Evolutionary conservation across 2,329 filamentous ascomycete species (phyloP), one percentile per base, ranked within the genome.

Genomic region (Cercospora sp.): DNA sequence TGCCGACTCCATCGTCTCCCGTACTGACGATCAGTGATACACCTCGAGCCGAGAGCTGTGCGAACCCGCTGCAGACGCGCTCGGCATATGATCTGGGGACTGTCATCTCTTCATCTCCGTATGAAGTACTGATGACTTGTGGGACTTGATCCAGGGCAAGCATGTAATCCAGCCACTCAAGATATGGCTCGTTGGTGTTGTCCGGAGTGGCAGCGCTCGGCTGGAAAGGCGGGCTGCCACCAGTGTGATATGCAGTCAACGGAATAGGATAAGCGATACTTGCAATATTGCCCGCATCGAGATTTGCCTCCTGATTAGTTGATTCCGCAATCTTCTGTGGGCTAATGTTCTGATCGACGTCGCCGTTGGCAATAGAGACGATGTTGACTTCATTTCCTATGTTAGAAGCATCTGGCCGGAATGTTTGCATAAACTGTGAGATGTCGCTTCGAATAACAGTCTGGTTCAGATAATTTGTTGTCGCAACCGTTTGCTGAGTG

Each of bases 161-260:
- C 1, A 90, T 76, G 76, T 87, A 86, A 65, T 86, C 82, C 7
- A 91, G 80, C 81, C 86, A 91, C 13, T 83, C 83, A 1, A 91
- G 81, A 77, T 91, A 91, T 0, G 89, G 89, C 79, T 92, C 90
- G 76, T 91, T 92, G 71, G 82, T 83, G 76, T 89, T 84, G 26
- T 70, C 80, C 20, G 82, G 76, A 60, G 79, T 80, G 74, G 71
- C 81, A 12, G 81, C 72, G 48, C 87, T 82, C 0, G 86, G 82
- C 10, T 81, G 78, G 74, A 85, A 85, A 1, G 84, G 85, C 57
- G 83, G 87, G 23, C 78, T 79, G 18, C 89, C 89, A 23, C 83
- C 88, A 1, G 87, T 89, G 60, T 84, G 87, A 77, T 87, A 91
- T 65, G 85, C 86, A 8, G 80, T 82, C 58, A 88, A 82, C 9